Evolutionary conservation across 306 rosid genomes (phyloP), one percentile per base, ranked within the genome.

Genomic region (Quercus rubra): DNA sequence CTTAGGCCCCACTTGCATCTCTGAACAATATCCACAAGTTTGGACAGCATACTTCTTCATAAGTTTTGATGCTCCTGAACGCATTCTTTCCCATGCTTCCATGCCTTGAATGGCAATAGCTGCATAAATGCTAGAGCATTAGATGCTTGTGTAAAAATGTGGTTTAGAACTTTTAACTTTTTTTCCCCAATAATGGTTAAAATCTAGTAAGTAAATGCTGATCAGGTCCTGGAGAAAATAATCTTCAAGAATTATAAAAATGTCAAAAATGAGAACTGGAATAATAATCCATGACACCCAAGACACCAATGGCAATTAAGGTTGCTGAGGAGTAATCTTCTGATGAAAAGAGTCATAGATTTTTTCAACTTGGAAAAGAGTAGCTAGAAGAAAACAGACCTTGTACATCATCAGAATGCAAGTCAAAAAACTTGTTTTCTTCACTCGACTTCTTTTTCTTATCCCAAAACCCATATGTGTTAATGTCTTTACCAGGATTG

Each of bases 1-100:
- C 83, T 87, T 91, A n/a, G 96, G 92, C 12, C 93, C 96, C 57
- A 91, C 96, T 80, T 89, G 91, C 78, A 91, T 89, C 86, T 91
- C 96, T 55, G 96, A 78, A 80, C 93, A 91, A 77, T 89, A 89
- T 55, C 92, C 93, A 83, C 96, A 91, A 28, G 93, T 91, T 86
- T 91, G 93, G 35, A 89, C 90, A 28, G 59, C 82, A 85, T 89
- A 89, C 58, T 76, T 85, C 83, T 83, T 79, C 89, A 86, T 86
- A 6, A 91, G 93, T 79, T 83, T 86, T 77, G 87, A 81, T 57
- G 88, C 86, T 77, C 93, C 93, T 3, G 67, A 57, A 14, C 81
- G 71, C 89, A 89, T 77, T 79, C 81, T 87, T 71, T 86, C 88
- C 96, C 93, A 91, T 43, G 84, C 88, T 72, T 81, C 83, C 96